phyloP scores from a whole-genome alignment of 2,329 filamentous ascomycete species.

The Colletotrichum sp. region DNA sequence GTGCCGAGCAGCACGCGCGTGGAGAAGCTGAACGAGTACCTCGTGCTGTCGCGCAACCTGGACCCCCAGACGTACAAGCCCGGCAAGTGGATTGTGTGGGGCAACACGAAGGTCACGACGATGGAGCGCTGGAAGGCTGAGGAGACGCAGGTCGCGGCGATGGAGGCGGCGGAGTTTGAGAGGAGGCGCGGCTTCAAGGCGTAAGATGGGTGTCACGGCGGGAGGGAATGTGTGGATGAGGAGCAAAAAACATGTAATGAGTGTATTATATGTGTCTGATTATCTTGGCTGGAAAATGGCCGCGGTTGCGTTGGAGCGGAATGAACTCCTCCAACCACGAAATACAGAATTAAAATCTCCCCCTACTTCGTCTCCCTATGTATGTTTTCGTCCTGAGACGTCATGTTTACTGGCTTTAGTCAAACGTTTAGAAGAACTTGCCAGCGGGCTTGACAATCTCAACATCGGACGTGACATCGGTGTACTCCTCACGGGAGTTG shows the following conservation, averaged over 20 bases:
- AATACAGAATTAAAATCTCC: background rate
- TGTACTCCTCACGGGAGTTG: constrained; percentile 26
- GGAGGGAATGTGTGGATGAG: constrained; percentile 11
- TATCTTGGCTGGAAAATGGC: constrained; percentile 8
- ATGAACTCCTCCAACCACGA: background rate
- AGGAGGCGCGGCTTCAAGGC: background rate
- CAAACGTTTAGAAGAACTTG: constrained; percentile 56
- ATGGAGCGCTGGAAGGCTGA: constrained; percentile 41
- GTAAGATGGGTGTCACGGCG: background rate
- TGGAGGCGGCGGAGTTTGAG: constrained; percentile 24
- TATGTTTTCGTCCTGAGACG: background rate
- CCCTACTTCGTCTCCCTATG: background rate
- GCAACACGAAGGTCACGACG: constrained; percentile 61
- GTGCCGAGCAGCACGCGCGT: constrained; percentile 51
- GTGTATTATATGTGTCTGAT: constrained; percentile 17
- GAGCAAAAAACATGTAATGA: constrained; percentile 24
- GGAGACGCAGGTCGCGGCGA: constrained; percentile 38
- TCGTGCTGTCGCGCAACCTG: constrained; percentile 61
- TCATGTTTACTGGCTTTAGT: background rate
- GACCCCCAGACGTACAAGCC: constrained; percentile 51
- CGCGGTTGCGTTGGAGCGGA: background rate
- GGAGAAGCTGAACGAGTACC: constrained; percentile 65
- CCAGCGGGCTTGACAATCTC: constrained; percentile 46
- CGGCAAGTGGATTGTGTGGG: constrained; percentile 68
- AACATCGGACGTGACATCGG: constrained; percentile 31